These are phyloP conservation scores for Rhodotorula mucilaginosa DNA, from an alignment of 1,284 basidiomycete genomes.

Conservation along the genomic window DNA sequence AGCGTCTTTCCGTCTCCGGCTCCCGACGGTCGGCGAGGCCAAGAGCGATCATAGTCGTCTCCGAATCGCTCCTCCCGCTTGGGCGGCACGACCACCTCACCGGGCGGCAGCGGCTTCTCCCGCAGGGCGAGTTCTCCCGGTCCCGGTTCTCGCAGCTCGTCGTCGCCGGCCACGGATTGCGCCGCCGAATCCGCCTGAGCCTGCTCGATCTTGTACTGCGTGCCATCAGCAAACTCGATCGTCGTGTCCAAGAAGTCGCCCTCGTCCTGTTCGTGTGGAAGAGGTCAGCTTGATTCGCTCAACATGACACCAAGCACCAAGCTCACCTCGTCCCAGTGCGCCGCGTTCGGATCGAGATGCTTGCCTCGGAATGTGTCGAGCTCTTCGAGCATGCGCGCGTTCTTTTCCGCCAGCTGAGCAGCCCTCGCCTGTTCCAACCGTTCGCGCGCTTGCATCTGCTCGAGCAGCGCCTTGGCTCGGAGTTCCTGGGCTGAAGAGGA, in stretches of 20 bases:
- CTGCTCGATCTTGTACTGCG: constrained; percentile 72
- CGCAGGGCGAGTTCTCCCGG: constrained; percentile 33
- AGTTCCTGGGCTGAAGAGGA: constrained; percentile 29
- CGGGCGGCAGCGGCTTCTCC: constrained; percentile 35
- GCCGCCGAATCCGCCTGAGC: constrained; percentile 44
- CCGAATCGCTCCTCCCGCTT: constrained; percentile 69
- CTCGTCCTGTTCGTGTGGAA: constrained; percentile 61
- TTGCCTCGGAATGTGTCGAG: constrained; percentile 85
- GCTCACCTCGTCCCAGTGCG: constrained; percentile 92
- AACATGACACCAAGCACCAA: constrained; percentile 32
- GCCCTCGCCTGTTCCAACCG: constrained; percentile 41
- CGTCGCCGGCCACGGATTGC: constrained; percentile 46
- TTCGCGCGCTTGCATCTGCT: constrained; percentile 41
- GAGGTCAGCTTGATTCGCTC: not conserved
- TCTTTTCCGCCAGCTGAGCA: constrained; percentile 43
- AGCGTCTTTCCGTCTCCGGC: constrained; percentile 51
- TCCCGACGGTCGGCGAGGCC: constrained; percentile 46
- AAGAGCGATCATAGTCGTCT: constrained; percentile 89
- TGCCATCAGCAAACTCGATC: constrained; percentile 88
- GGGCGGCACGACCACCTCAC: constrained; percentile 30
- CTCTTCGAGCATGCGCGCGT: constrained; percentile 48
- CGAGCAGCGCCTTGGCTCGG: constrained; percentile 23
- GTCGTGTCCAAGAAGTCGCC: constrained; percentile 83
- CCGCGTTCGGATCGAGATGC: constrained; percentile 83
- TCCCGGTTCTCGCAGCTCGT: constrained; percentile 31